Conservation (phyloP, 192 early-diverging fungal species). For the Rhizophagus clarus region DNA sequence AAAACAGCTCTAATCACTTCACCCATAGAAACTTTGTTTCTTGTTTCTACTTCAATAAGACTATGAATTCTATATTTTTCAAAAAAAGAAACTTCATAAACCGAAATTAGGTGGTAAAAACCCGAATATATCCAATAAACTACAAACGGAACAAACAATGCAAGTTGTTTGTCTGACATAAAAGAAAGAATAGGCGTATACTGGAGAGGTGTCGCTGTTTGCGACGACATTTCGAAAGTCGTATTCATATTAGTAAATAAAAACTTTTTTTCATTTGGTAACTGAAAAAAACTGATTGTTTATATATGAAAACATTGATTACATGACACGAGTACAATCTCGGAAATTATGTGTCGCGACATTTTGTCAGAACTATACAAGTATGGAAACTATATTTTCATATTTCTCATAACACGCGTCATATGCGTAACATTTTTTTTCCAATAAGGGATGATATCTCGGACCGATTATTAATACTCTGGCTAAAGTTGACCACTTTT, state of each 20-base stretch:
- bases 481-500: too few species aligned
- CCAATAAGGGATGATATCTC: too few species aligned
- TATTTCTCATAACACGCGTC: too few species aligned
- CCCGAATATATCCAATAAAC: slow-evolving; percentile 75
- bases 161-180: slow-evolving; percentile 53
- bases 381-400: too few species aligned
- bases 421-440: too few species aligned
- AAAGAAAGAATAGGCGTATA: slow-evolving; percentile 39
- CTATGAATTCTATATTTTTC: slow-evolving; percentile 73
- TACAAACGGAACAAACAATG: slow-evolving; percentile 57
- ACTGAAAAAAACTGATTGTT: too few species aligned
- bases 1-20: slow-evolving; percentile 68
- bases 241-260: not conserved
- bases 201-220: not conserved
- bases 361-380: too few species aligned
- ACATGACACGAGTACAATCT: too few species aligned
- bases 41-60: slow-evolving; percentile 51
- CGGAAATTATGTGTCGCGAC: too few species aligned
- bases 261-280: too few species aligned
- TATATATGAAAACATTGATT: too few species aligned
- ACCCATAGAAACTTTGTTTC: slow-evolving; percentile 65
- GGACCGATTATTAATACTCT: too few species aligned
- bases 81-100: slow-evolving; percentile 56
- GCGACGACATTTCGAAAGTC: not conserved
- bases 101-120: slow-evolving; percentile 64